Conservation (phyloP, 1,284 basidiomycete species). For the Neotropicomus parvogracilis region DNA sequence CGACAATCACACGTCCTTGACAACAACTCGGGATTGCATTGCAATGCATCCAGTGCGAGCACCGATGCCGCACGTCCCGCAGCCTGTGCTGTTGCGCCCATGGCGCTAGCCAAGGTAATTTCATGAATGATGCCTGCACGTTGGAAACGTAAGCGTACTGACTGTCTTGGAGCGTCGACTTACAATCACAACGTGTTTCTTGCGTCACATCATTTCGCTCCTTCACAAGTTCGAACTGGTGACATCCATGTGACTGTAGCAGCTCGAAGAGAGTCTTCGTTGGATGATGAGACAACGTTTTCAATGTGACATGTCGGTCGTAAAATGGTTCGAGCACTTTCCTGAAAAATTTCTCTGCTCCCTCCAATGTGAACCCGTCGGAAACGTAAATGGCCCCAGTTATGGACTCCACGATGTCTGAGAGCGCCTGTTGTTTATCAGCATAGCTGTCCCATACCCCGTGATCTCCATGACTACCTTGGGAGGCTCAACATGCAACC, state of each 20-base stretch:
- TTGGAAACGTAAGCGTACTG: slow-evolving; percentile 13
- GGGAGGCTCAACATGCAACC: slow-evolving; percentile 70
- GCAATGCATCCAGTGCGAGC: slow-evolving; percentile 60
- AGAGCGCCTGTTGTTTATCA: slow-evolving; percentile 50
- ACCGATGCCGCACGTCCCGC: slow-evolving; percentile 59
- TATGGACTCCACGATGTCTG: slow-evolving; percentile 74
- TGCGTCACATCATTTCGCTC: slow-evolving; percentile 36
- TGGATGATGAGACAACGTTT: slow-evolving; percentile 69
- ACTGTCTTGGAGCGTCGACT: slow-evolving; percentile 17
- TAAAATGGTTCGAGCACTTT: slow-evolving; percentile 69
- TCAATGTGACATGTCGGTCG: slow-evolving; percentile 63
- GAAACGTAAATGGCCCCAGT: slow-evolving; percentile 73
- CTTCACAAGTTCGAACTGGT: slow-evolving; percentile 55
- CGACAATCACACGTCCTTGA: slow-evolving; percentile 63
- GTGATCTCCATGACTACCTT: slow-evolving; percentile 48
- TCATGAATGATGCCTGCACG: slow-evolving; percentile 62
- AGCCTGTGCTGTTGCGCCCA: slow-evolving; percentile 44
- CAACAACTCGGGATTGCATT: slow-evolving; percentile 60
- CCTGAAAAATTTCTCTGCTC: slow-evolving; percentile 62
- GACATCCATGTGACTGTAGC: slow-evolving; percentile 66
- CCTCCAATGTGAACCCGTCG: slow-evolving; percentile 60
- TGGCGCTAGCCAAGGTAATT: slow-evolving; percentile 55
- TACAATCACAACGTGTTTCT: slow-evolving; percentile 48
- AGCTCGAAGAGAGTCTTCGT: slow-evolving; percentile 69
- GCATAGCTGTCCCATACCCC: neutral